phyloP scores from a whole-genome alignment of 2,329 filamentous ascomycete species.

The Fusarium clavum region DNA sequence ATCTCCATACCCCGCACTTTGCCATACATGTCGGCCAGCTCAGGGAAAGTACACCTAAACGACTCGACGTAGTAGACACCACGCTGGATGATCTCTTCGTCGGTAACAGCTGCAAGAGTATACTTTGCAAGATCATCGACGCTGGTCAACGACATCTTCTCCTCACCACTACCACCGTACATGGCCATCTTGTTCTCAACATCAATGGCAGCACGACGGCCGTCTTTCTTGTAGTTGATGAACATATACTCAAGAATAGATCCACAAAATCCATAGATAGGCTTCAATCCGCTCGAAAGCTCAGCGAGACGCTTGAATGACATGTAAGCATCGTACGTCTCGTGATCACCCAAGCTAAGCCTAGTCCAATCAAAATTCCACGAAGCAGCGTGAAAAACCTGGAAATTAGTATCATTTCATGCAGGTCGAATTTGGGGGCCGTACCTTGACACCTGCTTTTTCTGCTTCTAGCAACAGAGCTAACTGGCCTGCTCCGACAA shows the following conservation, averaged over 20 bases:
- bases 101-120: background rate
- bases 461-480: constrained; percentile 2
- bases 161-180: background rate
- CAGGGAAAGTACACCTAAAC: background rate
- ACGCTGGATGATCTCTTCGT: background rate
- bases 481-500: constrained; percentile 7
- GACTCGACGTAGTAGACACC: background rate
- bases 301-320: constrained; percentile 18
- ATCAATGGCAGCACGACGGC: background rate
- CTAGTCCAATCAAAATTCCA: constrained; percentile 22
- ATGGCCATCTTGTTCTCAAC: background rate
- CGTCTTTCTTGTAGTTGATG: constrained; percentile 1
- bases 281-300: background rate
- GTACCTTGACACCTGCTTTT: constrained; percentile 16
- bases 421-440: background rate
- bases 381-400: constrained; percentile 9
- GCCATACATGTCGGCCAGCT: constrained; percentile 2
- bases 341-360: constrained; percentile 7
- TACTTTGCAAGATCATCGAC: constrained; percentile 8
- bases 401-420: background rate
- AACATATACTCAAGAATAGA: constrained; percentile 5
- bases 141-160: constrained; percentile 6
- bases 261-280: background rate
- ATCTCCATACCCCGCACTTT: background rate
- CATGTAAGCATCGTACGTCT: constrained; percentile 15